phyloP scores from a whole-genome alignment of 306 rosid species.

The Prunus padus region DNA sequence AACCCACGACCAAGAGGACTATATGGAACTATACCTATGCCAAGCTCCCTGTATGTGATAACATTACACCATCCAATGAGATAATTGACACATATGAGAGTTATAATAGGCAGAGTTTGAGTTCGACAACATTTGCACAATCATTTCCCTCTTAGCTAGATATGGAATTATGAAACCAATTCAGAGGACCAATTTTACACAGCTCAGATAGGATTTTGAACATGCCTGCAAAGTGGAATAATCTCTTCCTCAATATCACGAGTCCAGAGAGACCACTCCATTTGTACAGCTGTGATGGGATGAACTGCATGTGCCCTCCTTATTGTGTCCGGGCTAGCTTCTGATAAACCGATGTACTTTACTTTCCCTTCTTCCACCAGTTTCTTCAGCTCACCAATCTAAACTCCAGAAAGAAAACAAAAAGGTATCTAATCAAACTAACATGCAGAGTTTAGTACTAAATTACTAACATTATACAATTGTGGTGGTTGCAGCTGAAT shows the following conservation, averaged over 20 bases:
- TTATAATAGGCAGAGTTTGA: no score
- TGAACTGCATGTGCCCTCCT: slow-evolving; percentile 83
- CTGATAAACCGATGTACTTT: slow-evolving; percentile 71
- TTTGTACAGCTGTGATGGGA: slow-evolving; percentile 69
- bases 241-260: slow-evolving; percentile 71
- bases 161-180: no score
- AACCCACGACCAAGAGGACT: slow-evolving; percentile 85
- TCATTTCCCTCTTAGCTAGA: no score
- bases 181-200: not conserved
- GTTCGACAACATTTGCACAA: no score
- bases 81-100: no score
- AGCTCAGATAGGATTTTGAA: not conserved
- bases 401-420: not conserved
- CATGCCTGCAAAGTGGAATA: slow-evolving; percentile 67
- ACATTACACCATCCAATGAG: no score
- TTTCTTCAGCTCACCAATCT: slow-evolving; percentile 78
- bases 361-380: slow-evolving; percentile 81
- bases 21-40: slow-evolving; percentile 43
- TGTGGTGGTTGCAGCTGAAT: no score
- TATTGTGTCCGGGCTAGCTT: slow-evolving; percentile 72
- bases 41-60: no score
- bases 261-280: slow-evolving; percentile 80
- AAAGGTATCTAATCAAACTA: no score
- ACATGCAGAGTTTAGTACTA: no score
- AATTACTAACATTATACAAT: no score